Conservation (phyloP, 495 filamentous ascomycete genomes). For the Podospora fimiseda region DNA sequence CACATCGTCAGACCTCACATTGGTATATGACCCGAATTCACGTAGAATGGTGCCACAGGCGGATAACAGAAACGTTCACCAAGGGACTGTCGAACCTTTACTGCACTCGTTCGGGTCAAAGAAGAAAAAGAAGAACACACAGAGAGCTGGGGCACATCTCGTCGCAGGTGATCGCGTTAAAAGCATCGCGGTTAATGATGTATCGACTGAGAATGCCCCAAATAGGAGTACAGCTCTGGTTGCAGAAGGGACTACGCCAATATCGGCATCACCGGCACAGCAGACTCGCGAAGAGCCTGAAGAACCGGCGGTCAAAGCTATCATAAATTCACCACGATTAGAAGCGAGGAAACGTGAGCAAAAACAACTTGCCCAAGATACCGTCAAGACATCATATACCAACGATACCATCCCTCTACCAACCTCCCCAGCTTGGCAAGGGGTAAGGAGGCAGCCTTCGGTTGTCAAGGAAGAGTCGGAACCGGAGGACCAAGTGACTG, state of each 20-base stretch:
- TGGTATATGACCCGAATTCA: constrained; percentile 55
- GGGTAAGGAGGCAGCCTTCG: constrained; percentile 50
- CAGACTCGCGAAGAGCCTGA: constrained; percentile 1
- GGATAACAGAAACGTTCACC: constrained; percentile 31
- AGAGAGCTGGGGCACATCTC: constrained; percentile 28
- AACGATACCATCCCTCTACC: neutral
- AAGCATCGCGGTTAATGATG: constrained; percentile 23
- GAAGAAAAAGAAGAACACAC: constrained; percentile 45
- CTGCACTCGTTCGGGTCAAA: constrained; percentile 46
- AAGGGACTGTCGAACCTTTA: constrained; percentile 38
- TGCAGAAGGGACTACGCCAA: neutral
- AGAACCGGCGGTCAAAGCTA: constrained; percentile 14
- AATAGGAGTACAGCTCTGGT: neutral
- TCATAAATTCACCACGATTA: constrained; percentile 16
- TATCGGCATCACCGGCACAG: neutral
- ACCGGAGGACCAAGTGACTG: constrained; percentile 30
- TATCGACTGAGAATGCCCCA: constrained; percentile 33
- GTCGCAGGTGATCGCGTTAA: constrained; percentile 28
- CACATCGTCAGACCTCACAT: constrained; percentile 25
- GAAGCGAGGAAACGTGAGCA: constrained; percentile 15
- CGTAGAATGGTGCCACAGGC: constrained; percentile 45
- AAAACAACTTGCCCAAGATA: neutral
- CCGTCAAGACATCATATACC: neutral
- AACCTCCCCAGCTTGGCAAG: constrained; percentile 3
- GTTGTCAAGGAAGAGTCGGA: constrained; percentile 57